Base-by-base conservation (phyloP, 352 stramenopile genomes). In the Pythium sp. region DNA sequence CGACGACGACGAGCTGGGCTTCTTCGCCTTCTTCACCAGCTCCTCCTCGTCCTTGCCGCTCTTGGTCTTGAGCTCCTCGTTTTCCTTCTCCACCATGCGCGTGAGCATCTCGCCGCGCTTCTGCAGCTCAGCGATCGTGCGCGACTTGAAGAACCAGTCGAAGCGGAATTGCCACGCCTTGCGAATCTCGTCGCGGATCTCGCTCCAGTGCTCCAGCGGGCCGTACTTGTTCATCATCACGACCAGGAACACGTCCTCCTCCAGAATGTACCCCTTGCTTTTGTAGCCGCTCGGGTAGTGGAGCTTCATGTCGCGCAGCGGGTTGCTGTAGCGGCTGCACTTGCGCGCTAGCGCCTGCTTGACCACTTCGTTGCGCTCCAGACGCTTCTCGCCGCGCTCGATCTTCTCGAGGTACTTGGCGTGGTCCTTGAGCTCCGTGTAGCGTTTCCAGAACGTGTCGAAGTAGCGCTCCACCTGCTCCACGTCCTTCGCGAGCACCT, bases 111-210 rank as follows among this genome's bases (percentile, higher is more conserved):
- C 97, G 15, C 96, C 97, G 51, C 97, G 95, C 77, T 98, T 98
- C 74, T 99, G 95, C 32, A 99, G 90, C 80, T 99, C 97, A n/a
- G 82, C 84, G 30, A 98, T 96, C 68, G 93, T 99, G 49, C 97
- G 86, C 38, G 94, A 99, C 81, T 99, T 99, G 82, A 99, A 99
- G 72, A 99, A 99, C 97, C 97, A 99, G 77, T 99, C 95, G 67
- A 99, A 99, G 12, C 97, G 93, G 77, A 99, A 99, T 74, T 99
- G 97, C 96, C 96, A 99, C 20, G 96, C 95, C 61, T 97, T 96
- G 67, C 93, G 90, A 71, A 99, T 99, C 78, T 99, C 96, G 69
- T 99, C 93, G 34, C 97, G 93, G 73, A 99, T 99, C 68, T 98
- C 89, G 71, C 98, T 97, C 82, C 97, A 98, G 73, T 98, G 94